Evolutionary conservation across 305 asterid species (phyloP).

Genomic region (Ilex paraguariensis): DNA sequence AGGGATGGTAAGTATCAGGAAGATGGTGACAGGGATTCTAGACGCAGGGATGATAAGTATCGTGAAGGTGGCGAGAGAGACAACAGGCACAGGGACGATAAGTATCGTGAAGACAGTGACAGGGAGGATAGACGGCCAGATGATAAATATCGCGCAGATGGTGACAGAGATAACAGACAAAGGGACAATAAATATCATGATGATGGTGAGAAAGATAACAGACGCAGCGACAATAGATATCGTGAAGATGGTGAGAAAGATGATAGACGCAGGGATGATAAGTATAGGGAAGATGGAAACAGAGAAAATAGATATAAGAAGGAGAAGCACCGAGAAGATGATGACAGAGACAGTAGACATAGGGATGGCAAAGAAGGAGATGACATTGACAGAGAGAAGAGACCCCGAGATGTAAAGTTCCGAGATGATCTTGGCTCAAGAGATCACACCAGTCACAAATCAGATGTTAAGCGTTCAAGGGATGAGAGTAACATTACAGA

Average conservation of each 20-base stretch:
- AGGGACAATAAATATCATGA: constrained; percentile 47
- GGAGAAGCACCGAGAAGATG: constrained; percentile 57
- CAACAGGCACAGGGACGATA: constrained; percentile 55
- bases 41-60: constrained; percentile 59
- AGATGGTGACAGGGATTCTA: constrained; percentile 47
- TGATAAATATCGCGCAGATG: constrained; percentile 23
- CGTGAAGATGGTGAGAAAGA: constrained; percentile 44
- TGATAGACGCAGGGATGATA: constrained; percentile 28
- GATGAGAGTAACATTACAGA: constrained; percentile 62
- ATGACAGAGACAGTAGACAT: constrained; percentile 46
- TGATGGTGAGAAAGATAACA: constrained; percentile 53
- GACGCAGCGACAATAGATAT: constrained; percentile 45
- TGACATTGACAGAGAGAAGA: constrained; percentile 64
- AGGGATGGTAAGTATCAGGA: constrained; percentile 62
- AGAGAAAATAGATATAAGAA: constrained; percentile 48
- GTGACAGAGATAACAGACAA: constrained; percentile 21
- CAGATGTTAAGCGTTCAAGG: constrained; percentile 54
- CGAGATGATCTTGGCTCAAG: constrained; percentile 55
- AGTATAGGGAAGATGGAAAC: constrained; percentile 37
- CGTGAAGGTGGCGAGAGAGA: constrained; percentile 65
- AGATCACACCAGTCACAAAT: constrained; percentile 63
- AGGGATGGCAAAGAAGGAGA: constrained; percentile 61
- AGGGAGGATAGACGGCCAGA: constrained; percentile 31
- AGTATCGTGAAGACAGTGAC: constrained; percentile 44
- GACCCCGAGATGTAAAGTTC: constrained; percentile 52